Percentiles rank a stretch among this genome's conserved stretches.
These are phyloP conservation scores for Dactylorhiza incarnata DNA, from an alignment of 106 monocot species.

Conservation along the genomic window DNA sequence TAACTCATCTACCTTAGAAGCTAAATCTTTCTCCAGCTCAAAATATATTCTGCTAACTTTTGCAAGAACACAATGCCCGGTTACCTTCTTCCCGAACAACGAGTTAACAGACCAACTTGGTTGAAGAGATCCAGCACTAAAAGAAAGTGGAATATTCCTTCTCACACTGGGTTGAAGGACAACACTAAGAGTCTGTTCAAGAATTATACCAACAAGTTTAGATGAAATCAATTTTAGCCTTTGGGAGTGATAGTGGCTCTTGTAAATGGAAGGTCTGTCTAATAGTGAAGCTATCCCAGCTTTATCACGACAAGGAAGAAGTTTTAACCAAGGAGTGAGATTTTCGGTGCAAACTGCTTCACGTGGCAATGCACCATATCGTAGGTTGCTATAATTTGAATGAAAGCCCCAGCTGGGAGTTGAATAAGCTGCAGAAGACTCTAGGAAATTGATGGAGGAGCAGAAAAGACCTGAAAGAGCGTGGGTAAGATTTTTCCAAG, in stretches of 20 bases:
- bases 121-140: constrained; percentile 30
- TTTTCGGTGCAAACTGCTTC: constrained; percentile 99
- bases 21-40: constrained; percentile 63
- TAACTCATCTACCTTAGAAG: constrained; percentile 34
- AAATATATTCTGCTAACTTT: constrained; percentile 66
- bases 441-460: constrained; percentile 89
- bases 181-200: constrained; percentile 70
- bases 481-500: constrained; percentile 89
- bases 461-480: constrained; percentile 94
- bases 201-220: constrained; percentile 42
- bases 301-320: constrained; percentile 92
- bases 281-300: constrained; percentile 79
- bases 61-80: constrained; percentile 58
- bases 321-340: constrained; percentile 98
- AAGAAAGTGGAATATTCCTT: constrained; percentile 7
- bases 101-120: constrained; percentile 84
- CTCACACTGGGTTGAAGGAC: constrained; percentile 52
- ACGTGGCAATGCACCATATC: constrained; percentile 92
- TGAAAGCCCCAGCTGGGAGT: constrained; percentile 67
- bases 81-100: constrained; percentile 58
- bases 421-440: constrained; percentile 68
- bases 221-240: constrained; percentile 50
- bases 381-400: constrained; percentile 41
- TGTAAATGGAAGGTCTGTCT: constrained; percentile 89
- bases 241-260: constrained; percentile 85